Percentiles rank a stretch among this genome's conserved stretches.
Conservation (phyloP, 78 protist genomes). For the Dictyostelium purpureum region DNA sequence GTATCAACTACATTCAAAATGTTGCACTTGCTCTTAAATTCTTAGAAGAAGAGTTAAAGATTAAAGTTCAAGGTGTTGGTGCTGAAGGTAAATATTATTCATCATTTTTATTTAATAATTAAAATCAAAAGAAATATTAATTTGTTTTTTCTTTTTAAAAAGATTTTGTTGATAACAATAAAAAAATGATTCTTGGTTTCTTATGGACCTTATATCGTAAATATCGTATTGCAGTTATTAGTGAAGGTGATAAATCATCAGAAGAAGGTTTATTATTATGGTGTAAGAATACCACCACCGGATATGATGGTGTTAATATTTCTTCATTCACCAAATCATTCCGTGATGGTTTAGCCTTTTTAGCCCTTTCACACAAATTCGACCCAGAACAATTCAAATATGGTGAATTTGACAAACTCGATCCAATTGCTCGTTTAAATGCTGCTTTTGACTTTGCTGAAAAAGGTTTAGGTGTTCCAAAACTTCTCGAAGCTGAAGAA, state of each 20-base stretch:
- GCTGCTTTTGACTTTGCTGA: slow-evolving; percentile 74
- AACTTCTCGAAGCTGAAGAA: slow-evolving; percentile 77
- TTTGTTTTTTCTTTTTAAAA: background rate
- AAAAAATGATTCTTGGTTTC: slow-evolving; percentile 79
- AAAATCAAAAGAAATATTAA: background rate
- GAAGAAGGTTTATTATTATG: slow-evolving; percentile 76
- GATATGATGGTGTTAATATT: slow-evolving; percentile 58
- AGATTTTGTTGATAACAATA: slow-evolving; percentile 76
- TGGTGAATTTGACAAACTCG: slow-evolving; percentile 7
- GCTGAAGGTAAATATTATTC: slow-evolving; percentile 71
- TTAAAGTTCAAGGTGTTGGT: slow-evolving; percentile 78
- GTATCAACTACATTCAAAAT: slow-evolving; percentile 59
- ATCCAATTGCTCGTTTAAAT: slow-evolving; percentile 63
- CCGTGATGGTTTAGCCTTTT: slow-evolving; percentile 74
- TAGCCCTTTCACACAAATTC: slow-evolving; percentile 71
- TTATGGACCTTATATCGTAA: slow-evolving; percentile 77
- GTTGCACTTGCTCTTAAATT: slow-evolving; percentile 50
- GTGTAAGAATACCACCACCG: slow-evolving; percentile 58
- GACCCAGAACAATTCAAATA: slow-evolving; percentile 29
- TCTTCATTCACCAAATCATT: slow-evolving; percentile 55
- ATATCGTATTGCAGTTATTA: slow-evolving; percentile 79
- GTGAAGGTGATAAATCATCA: slow-evolving; percentile 69
- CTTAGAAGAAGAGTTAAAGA: slow-evolving; percentile 64
- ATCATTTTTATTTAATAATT: background rate
- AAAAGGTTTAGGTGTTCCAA: slow-evolving; percentile 69